A percentile compares a stretch with the other conserved stretches of the same genome.
Conservation (phyloP, 129 eudicot genomes). For the Escallonia herrerae region DNA sequence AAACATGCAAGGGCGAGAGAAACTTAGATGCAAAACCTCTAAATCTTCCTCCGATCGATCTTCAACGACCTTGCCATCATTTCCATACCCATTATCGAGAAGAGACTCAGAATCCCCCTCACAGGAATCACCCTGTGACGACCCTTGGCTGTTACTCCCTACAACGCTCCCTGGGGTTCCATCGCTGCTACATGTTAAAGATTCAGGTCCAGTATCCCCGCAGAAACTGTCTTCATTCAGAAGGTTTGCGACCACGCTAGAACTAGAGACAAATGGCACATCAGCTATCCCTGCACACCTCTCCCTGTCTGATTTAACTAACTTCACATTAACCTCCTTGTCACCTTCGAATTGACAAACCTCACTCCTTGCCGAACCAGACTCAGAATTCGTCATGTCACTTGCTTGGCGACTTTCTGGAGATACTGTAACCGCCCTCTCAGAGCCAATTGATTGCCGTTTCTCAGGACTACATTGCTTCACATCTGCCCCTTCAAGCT, state of each 20-base stretch:
- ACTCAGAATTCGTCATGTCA: conserved; percentile 9
- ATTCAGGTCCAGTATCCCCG: conserved; percentile 13
- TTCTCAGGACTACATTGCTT: conserved; percentile 33
- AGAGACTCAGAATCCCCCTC: conserved; percentile 25
- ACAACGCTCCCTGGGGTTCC: conserved; percentile 15
- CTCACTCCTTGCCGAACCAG: not conserved
- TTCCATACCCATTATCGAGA: conserved; percentile 23
- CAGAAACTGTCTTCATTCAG: conserved; percentile 7
- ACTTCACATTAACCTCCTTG: conserved; percentile 7
- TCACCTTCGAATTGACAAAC: conserved; percentile 6
- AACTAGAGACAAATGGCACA: conserved; percentile 16
- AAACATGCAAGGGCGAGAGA: not conserved
- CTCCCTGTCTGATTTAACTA: conserved; percentile 2
- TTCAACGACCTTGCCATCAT: conserved; percentile 21
- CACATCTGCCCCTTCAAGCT: conserved; percentile 22
- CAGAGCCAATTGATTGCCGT: conserved; percentile 36
- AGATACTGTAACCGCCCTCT: conserved; percentile 36
- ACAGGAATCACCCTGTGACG: conserved; percentile 20
- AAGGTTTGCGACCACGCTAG: conserved; percentile 21
- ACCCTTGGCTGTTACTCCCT: conserved; percentile 23
- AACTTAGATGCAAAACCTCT: conserved; percentile 50
- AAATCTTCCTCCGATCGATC: conserved; percentile 26
- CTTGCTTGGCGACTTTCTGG: conserved; percentile 36
- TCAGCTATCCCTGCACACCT: conserved; percentile 16
- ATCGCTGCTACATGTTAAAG: conserved; percentile 11